phyloP scores from a whole-genome alignment of 2,329 filamentous ascomycete genomes.

The Malbranchea cinnamomea region DNA sequence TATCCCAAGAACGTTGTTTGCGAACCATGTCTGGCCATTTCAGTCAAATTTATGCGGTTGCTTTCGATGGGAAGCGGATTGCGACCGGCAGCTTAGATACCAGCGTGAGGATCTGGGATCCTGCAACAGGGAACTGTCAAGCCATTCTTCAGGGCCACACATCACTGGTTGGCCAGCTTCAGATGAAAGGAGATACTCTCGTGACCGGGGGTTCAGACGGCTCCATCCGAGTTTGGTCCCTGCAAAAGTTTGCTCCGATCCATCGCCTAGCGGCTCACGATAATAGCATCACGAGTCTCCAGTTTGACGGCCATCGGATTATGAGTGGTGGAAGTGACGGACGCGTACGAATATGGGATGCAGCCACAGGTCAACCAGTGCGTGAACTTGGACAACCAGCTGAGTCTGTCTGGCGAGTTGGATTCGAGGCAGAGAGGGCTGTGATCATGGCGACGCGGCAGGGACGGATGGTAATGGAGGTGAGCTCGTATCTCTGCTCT shows the following conservation, averaged over 20 bases:
- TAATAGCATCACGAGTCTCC: constrained; percentile 93
- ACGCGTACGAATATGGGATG: constrained; percentile 96
- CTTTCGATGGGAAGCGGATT: constrained; percentile 85
- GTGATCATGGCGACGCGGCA: constrained; percentile 83
- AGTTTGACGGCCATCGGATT: constrained; percentile 91
- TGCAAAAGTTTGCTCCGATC: constrained; percentile 79
- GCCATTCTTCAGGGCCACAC: constrained; percentile 94
- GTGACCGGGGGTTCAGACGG: constrained; percentile 95
- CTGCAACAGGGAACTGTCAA: constrained; percentile 68
- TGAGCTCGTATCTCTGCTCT: constrained; percentile 21
- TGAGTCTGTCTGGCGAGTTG: constrained; percentile 93
- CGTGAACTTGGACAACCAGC: constrained; percentile 82
- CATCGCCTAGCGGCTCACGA: constrained; percentile 92
- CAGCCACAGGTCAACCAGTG: constrained; percentile 79
- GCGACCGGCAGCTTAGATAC: constrained; percentile 94
- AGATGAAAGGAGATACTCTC: constrained; percentile 86
- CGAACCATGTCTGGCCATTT: constrained; percentile 88
- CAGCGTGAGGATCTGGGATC: constrained; percentile 94
- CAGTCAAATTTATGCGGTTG: constrained; percentile 97
- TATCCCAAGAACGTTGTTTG: constrained; percentile 83
- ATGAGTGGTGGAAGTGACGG: constrained; percentile 94
- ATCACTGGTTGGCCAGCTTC: constrained; percentile 86
- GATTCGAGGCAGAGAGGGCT: constrained; percentile 96
- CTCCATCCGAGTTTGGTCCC: constrained; percentile 88
- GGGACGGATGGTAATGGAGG: constrained; percentile 92